These are phyloP conservation scores for Salvia rosmarinus DNA, from an alignment of 257 asterid species.

Conservation along the genomic window DNA sequence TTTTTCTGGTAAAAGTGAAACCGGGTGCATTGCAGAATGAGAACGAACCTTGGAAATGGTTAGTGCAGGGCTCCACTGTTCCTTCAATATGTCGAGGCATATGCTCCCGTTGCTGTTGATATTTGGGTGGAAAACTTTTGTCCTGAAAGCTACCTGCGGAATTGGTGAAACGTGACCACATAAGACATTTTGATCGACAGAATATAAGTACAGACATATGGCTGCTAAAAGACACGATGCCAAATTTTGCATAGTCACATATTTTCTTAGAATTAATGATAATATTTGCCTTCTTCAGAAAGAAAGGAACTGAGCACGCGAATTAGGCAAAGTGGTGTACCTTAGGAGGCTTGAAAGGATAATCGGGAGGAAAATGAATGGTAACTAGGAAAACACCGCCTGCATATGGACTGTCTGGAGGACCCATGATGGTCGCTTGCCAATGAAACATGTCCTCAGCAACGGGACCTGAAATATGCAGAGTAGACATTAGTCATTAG, in stretches of 20 bases:
- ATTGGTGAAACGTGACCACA: neutral
- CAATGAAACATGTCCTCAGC: conserved; percentile 87
- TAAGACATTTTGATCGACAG: neutral
- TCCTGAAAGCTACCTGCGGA: conserved; percentile 45
- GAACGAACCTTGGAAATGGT: conserved; percentile 46
- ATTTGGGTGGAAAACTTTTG: conserved; percentile 48
- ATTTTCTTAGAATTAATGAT: neutral
- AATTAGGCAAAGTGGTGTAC: conserved; percentile 39
- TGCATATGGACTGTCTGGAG: conserved; percentile 77
- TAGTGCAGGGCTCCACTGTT: conserved; percentile 48
- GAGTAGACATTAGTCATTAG: conserved; percentile 8
- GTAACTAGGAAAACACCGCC: conserved; percentile 80
- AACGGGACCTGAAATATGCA: conserved; percentile 61
- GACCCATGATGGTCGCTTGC: conserved; percentile 90
- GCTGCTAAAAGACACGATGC: conserved; percentile 1
- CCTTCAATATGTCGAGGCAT: conserved; percentile 52
- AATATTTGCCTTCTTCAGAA: neutral
- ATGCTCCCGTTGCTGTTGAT: conserved; percentile 52
- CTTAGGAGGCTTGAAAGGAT: conserved; percentile 86
- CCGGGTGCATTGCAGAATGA: neutral
- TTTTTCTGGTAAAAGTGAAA: neutral
- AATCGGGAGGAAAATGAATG: conserved; percentile 81
- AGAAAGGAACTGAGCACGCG: neutral
- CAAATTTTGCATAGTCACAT: neutral
- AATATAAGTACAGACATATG: too few species aligned